Evolutionary conservation across 2,329 filamentous ascomycete species (phyloP).

Genomic region (Conoideocrella luteorostrata): DNA sequence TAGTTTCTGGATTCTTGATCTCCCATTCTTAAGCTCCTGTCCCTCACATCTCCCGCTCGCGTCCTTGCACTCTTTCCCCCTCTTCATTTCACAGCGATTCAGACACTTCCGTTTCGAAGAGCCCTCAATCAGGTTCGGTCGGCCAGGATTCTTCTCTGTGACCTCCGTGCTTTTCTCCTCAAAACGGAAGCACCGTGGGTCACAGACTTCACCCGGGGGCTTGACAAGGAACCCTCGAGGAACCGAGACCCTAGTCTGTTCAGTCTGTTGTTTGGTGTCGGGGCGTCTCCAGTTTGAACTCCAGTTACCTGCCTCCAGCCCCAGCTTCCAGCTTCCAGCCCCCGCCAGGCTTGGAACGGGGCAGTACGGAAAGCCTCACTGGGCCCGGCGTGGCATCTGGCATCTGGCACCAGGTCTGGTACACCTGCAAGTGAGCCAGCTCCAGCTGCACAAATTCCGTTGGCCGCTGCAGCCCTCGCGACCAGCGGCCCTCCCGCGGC

Average conservation of each 20-base stretch:
- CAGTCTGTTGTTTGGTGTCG: slow-evolving; percentile 2
- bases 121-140: no score
- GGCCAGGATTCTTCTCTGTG: slow-evolving; percentile 6
- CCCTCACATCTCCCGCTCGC: no score
- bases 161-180: slow-evolving; percentile 10
- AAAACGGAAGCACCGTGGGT: slow-evolving; percentile 11
- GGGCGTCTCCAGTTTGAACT: no score
- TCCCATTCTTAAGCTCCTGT: no score
- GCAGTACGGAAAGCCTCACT: slow-evolving; percentile 2
- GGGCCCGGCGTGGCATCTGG: no score
- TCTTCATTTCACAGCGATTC: neutral
- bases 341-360: neutral
- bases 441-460: neutral
- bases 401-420: no score
- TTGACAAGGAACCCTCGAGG: slow-evolving; percentile 10
- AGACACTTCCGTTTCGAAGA: no score
- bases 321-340: slow-evolving; percentile 6
- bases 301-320: slow-evolving; percentile 3
- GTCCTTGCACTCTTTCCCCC: neutral
- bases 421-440: slow-evolving; percentile 1
- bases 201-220: slow-evolving; percentile 11
- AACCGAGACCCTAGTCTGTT: slow-evolving; percentile 8
- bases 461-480: neutral
- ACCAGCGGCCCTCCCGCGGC: slow-evolving; percentile 13
- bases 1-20: no score